phyloP scores from a whole-genome alignment of 495 filamentous ascomycete genomes.

The Aspergillus sclerotioniger region DNA sequence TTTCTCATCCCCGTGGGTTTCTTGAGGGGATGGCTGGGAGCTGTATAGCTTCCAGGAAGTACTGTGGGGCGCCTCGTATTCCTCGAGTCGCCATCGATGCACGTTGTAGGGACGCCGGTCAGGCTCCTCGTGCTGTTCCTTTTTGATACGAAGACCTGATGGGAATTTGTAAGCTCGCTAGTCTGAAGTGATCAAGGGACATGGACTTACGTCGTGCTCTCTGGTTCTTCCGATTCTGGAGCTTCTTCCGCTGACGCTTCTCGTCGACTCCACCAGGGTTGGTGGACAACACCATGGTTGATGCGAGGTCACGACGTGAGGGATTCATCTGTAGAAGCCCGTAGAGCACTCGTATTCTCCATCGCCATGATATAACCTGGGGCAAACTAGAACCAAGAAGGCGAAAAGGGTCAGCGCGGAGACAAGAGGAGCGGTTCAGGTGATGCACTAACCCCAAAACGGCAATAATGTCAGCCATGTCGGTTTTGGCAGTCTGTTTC shows the following conservation, averaged over 20 bases:
- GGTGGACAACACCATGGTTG: not conserved
- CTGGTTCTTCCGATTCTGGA: conserved; percentile 18
- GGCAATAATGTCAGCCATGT: not conserved
- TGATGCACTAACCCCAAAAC: not conserved
- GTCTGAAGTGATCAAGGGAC: not conserved
- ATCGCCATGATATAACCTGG: not conserved
- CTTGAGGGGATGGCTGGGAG: not conserved
- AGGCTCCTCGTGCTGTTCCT: not conserved
- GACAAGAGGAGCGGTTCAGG: not conserved
- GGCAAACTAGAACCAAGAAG: not conserved
- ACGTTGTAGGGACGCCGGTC: conserved; percentile 3
- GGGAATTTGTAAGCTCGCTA: not conserved
- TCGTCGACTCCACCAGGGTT: not conserved
- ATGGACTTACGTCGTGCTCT: conserved; percentile 14
- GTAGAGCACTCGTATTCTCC: not conserved
- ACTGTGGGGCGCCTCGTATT: not conserved
- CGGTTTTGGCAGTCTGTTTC: not conserved
- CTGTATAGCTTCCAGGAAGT: not conserved
- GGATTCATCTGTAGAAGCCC: not conserved
- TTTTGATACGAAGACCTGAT: conserved; percentile 7
- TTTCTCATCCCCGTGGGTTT: not conserved
- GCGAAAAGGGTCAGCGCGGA: not conserved
- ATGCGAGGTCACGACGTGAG: not conserved
- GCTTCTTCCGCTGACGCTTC: conserved; percentile 12
- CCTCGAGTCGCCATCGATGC: conserved; percentile 11